Base-by-base conservation (phyloP, 495 filamentous ascomycete genomes). In the Aspergillus egyptiacus region DNA sequence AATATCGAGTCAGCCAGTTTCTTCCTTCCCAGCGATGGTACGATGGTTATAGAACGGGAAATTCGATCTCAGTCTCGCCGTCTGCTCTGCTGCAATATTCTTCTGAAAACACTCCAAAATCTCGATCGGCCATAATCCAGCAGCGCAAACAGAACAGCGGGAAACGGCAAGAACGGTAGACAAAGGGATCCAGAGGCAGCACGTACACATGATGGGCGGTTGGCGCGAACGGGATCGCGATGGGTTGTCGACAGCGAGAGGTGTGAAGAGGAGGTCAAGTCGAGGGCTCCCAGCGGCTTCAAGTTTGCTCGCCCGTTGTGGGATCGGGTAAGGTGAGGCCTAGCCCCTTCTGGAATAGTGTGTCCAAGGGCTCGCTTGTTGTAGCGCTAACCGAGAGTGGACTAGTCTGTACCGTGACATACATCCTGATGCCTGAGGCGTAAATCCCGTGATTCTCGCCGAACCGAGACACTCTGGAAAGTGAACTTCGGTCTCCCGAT, bases 201-300 rank as follows among this genome's bases (percentile, higher is more conserved):
- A 78, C 76, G 65, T 77, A 79, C 76, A 79, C 76, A 79, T 79
- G 71, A 75, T 77, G 71, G 73, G 72, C 67, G 69, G 71, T 44
- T 70, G 66, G 67, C 66, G 70, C 64, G 64, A 57, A 57, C 47
- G 57, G 60, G 46, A 60, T 65, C 66, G 66, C 67, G 67, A 65
- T 69, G 57, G 47, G 46, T 66, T 72, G 69, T 70, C 69, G 69
- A 69, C 67, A 63, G 53, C 54, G 60, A 60, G 58, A 71, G 67
- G 64, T 61, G 62, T 69, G 65, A 61, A 59, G 63, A 64, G 61
- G 61, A 67, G 65, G 64, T 66, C 54, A 63, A 63, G 51, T 57
- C 59, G 54, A 69, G 53, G 58, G 57, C 40, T 44, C 45, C n/a
- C 46, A 48, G 20, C 20, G 46, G 44, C 50, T 55, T 38, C 53